A percentile compares a stretch with the other conserved stretches of the same genome.
phyloP scores from a whole-genome alignment of 345 rosid species.

The Eutrema yunnanense region DNA sequence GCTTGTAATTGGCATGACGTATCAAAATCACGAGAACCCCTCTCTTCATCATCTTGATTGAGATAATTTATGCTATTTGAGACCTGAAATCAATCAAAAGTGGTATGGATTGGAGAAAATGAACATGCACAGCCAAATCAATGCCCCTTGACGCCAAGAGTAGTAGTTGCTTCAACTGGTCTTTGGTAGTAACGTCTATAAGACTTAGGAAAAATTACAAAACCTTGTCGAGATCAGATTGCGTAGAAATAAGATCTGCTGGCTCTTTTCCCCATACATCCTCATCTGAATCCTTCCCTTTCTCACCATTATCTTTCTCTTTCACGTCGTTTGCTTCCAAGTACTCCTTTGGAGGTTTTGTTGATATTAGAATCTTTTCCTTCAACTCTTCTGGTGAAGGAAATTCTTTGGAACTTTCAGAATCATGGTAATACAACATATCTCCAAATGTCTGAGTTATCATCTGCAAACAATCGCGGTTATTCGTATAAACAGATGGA shows the following conservation, averaged over 20 bases:
- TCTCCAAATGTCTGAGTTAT: constrained; percentile 47
- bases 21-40: constrained; percentile 20
- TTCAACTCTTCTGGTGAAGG: constrained; percentile 60
- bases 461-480: constrained; percentile 35
- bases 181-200: neutral
- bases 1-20: constrained; percentile 23
- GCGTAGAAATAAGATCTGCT: constrained; percentile 28
- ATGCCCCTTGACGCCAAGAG: neutral
- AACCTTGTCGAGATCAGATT: constrained; percentile 41
- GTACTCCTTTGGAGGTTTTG: constrained; percentile 62
- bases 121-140: neutral
- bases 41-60: constrained; percentile 23
- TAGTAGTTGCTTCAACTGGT: neutral
- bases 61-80: neutral
- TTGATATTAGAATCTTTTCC: constrained; percentile 49
- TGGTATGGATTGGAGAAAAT: neutral
- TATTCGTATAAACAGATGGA: neutral
- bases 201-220: neutral
- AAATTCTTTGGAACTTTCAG: constrained; percentile 37
- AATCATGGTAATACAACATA: constrained; percentile 41
- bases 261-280: constrained; percentile 49
- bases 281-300: constrained; percentile 44
- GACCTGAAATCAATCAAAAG: constrained; percentile 1
- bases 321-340: constrained; percentile 32
- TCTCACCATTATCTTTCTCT: constrained; percentile 32